Base-by-base conservation (phyloP, 2,329 filamentous ascomycete species). In the Fusarium sulawesiense region DNA sequence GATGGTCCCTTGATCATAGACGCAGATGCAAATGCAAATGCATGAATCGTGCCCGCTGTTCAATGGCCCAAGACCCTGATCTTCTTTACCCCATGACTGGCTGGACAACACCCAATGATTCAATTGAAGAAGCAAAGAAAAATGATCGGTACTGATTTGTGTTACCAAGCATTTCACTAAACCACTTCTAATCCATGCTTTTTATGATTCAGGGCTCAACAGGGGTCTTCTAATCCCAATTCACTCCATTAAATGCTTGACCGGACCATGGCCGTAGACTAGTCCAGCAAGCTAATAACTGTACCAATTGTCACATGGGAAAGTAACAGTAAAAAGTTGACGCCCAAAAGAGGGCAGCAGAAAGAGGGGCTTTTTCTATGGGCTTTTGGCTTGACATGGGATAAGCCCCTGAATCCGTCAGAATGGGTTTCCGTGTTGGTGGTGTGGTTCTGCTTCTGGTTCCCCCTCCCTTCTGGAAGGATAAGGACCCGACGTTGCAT, bases 361-460 rank as follows among this genome's bases (percentile, higher is more conserved):
- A 62, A 23, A 23, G 62, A 47, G 56, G 46, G 55, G 50, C 5
- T 29, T 29, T 29, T 14, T 32, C 59, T 25, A 45, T 50, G 60
- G 58, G 47, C 21, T 56, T 40, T n/a, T 56, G 66, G 58, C 56
- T 58, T 50, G 55, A 60, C 67, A 71, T 66, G 68, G 59, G 59
- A 69, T 62, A 56, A 66, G 68, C 68, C 68, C 68, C 68, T 71
- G 68, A 71, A 71, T 71, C 68, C 68, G 60, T 54, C 68, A 68
- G 60, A 66, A 63, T 61, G 60, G 63, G 56, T 37, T 37, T 37
- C 18, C 18, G 3, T 37, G 34, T n/a, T 66, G 64, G 68, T 71
- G 68, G 68, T 71, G 68, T 66, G 68, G 60, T 71, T 66, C 34
- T 66, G 68, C 56, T 71, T 66, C 34, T 37, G 34, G 34, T 37